Conservation (phyloP, 2,329 filamentous ascomycete species). For the Diaporthe eres region DNA sequence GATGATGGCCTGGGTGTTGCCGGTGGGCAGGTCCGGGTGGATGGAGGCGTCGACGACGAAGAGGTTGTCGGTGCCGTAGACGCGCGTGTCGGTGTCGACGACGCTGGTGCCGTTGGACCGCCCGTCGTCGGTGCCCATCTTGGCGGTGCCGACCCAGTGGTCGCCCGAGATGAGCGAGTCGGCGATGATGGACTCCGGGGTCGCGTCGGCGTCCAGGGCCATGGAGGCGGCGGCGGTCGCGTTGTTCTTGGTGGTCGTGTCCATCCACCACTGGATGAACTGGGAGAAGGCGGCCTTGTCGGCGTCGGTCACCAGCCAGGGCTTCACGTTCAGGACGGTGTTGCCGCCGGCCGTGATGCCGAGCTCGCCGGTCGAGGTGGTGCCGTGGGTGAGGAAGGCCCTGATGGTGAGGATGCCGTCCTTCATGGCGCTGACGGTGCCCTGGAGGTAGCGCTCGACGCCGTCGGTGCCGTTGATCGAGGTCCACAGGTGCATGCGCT, state of each 20-base stretch:
- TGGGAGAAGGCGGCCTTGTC: constrained; percentile 43
- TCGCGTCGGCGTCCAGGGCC: not conserved
- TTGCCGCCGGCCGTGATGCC: constrained; percentile 45
- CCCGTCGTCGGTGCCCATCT: constrained; percentile 68
- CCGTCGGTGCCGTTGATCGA: constrained; percentile 45
- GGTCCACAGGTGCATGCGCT: constrained; percentile 47
- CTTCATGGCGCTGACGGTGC: constrained; percentile 43
- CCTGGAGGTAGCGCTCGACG: constrained; percentile 46
- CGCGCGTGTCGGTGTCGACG: constrained; percentile 68
- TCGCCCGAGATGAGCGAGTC: constrained; percentile 31
- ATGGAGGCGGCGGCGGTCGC: constrained; percentile 22
- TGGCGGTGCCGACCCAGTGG: constrained; percentile 60
- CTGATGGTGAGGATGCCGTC: constrained; percentile 44
- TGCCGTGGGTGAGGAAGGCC: constrained; percentile 47
- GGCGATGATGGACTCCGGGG: constrained; percentile 24
- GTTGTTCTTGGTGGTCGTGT: constrained; percentile 28
- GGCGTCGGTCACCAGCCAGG: constrained; percentile 45
- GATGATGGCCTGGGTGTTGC: constrained; percentile 68
- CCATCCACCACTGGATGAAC: constrained; percentile 41
- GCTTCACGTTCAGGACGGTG: constrained; percentile 44
- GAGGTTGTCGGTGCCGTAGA: constrained; percentile 73
- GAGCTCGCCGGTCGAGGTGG: constrained; percentile 45
- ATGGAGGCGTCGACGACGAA: constrained; percentile 75
- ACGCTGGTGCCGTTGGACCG: constrained; percentile 64
- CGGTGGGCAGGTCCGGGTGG: constrained; percentile 74